These are phyloP conservation scores for Pyrenochaeta sp. DNA, from an alignment of 2,329 filamentous ascomycete species.

Conservation along the genomic window DNA sequence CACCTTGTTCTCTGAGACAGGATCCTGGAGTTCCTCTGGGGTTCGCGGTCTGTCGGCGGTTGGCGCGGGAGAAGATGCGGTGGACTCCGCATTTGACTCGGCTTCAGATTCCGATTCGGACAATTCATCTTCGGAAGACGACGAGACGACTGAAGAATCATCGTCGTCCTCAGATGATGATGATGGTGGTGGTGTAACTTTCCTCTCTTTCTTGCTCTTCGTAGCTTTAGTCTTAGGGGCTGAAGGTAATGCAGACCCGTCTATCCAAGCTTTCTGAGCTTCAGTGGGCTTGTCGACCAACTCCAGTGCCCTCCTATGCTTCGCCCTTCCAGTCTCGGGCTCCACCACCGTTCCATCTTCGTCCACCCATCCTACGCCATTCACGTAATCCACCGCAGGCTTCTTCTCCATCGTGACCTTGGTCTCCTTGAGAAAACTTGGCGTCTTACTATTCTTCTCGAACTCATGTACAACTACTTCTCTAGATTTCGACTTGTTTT, in stretches of 20 bases:
- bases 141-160: slow-evolving; percentile 48
- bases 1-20: slow-evolving; percentile 41
- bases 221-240: slow-evolving; percentile 22
- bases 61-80: slow-evolving; percentile 22
- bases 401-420: slow-evolving; percentile 55
- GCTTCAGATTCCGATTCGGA: slow-evolving; percentile 28
- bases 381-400: slow-evolving; percentile 72
- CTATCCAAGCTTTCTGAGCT: slow-evolving; percentile 28
- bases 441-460: slow-evolving; percentile 81
- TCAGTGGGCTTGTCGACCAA: slow-evolving; percentile 39
- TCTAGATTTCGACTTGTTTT: slow-evolving; percentile 58
- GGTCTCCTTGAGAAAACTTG: slow-evolving; percentile 76
- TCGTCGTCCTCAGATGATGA: slow-evolving; percentile 36
- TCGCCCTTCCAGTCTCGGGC: slow-evolving; percentile 51
- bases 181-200: slow-evolving; percentile 30
- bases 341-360: slow-evolving; percentile 80
- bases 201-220: slow-evolving; percentile 31
- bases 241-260: slow-evolving; percentile 24
- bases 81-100: slow-evolving; percentile 22
- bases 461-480: slow-evolving; percentile 88
- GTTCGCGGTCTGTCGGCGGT: slow-evolving; percentile 17
- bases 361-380: slow-evolving; percentile 90
- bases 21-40: slow-evolving; percentile 20
- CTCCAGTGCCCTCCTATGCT: slow-evolving; percentile 42
- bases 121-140: slow-evolving; percentile 41